These are phyloP conservation scores for Nevesoporus exiguus DNA, from an alignment of 768 basidiomycete genomes.

Conservation along the genomic window DNA sequence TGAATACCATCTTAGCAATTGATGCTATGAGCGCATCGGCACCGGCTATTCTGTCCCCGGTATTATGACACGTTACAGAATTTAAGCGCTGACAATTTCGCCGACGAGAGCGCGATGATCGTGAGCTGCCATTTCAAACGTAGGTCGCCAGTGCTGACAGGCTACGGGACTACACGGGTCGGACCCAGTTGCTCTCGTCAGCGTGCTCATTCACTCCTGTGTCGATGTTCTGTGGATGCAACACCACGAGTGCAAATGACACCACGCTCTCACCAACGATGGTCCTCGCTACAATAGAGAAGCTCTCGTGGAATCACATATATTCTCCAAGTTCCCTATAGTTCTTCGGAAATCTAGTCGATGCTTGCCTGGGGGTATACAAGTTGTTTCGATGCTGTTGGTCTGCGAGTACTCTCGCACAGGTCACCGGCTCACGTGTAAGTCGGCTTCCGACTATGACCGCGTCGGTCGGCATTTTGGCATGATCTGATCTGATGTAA, in stretches of 20 bases:
- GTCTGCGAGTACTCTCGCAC: conserved; percentile 9
- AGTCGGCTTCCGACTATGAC: conserved; percentile 6
- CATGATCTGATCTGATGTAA: conserved; percentile 15
- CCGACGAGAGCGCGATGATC: conserved; percentile 25
- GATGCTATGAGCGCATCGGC: conserved; percentile 34
- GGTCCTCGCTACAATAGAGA: conserved; percentile 39
- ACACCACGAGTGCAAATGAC: conserved; percentile 19
- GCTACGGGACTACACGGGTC: conserved; percentile 33
- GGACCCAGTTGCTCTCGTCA: conserved; percentile 32
- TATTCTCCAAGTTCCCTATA: conserved; percentile 40
- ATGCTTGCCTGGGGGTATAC: conserved; percentile 43
- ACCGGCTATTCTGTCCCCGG: not conserved
- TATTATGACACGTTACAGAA: conserved; percentile 9
- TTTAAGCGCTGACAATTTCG: conserved; percentile 18
- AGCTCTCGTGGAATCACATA: conserved; percentile 40
- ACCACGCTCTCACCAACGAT: conserved; percentile 49
- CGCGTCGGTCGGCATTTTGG: conserved; percentile 9
- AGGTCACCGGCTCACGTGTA: not conserved
- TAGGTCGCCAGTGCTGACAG: not conserved
- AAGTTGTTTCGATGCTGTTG: conserved; percentile 35
- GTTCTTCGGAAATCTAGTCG: conserved; percentile 34
- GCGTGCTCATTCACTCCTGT: conserved; percentile 34
- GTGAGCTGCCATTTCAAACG: conserved; percentile 10
- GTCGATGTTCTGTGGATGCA: conserved; percentile 48
- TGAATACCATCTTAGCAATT: conserved; percentile 50